Percentiles rank a stretch among this genome's conserved stretches.
These are phyloP conservation scores for Colletotrichum lindemuthianum DNA, from an alignment of 2,329 filamentous ascomycete genomes.

Conservation along the genomic window DNA sequence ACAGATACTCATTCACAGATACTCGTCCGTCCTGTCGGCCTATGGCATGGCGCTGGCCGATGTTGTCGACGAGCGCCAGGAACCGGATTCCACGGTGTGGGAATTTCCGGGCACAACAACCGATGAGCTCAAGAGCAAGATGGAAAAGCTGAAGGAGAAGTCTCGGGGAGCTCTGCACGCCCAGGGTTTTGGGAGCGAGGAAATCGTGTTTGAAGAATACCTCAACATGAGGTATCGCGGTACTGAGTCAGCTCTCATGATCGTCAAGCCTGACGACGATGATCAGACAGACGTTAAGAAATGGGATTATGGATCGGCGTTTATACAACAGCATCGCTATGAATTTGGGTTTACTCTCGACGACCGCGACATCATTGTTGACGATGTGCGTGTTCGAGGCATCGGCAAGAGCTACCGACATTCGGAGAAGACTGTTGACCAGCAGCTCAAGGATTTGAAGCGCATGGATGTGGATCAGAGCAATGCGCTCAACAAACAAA, in stretches of 20 bases:
- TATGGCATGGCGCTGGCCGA: conserved; percentile 95
- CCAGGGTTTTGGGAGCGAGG: conserved; percentile 80
- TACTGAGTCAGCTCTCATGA: conserved; percentile 91
- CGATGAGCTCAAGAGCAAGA: conserved; percentile 74
- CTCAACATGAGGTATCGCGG: conserved; percentile 93
- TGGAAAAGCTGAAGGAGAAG: conserved; percentile 82
- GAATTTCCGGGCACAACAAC: conserved; percentile 67
- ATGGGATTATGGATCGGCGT: conserved; percentile 87
- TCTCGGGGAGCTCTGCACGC: conserved; percentile 73
- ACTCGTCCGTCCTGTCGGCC: conserved; percentile 88
- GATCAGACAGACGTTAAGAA: conserved; percentile 69
- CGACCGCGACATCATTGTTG: conserved; percentile 87
- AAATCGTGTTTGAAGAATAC: conserved; percentile 89
- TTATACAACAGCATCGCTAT: conserved; percentile 87
- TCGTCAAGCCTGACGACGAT: conserved; percentile 75
- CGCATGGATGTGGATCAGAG: conserved; percentile 64
- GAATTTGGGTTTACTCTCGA: conserved; percentile 92
- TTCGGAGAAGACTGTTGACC: conserved; percentile 82
- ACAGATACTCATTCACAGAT: conserved; percentile 86
- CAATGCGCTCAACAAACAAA: conserved; percentile 69
- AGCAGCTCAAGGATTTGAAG: conserved; percentile 79
- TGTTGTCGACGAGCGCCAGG: conserved; percentile 90
- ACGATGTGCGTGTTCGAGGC: conserved; percentile 87
- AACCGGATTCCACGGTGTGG: conserved; percentile 74
- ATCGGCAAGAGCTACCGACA: conserved; percentile 90